These are phyloP conservation scores for Zymoseptoria ardabiliae DNA, from an alignment of 2,329 filamentous ascomycete genomes.

Conservation along the genomic window DNA sequence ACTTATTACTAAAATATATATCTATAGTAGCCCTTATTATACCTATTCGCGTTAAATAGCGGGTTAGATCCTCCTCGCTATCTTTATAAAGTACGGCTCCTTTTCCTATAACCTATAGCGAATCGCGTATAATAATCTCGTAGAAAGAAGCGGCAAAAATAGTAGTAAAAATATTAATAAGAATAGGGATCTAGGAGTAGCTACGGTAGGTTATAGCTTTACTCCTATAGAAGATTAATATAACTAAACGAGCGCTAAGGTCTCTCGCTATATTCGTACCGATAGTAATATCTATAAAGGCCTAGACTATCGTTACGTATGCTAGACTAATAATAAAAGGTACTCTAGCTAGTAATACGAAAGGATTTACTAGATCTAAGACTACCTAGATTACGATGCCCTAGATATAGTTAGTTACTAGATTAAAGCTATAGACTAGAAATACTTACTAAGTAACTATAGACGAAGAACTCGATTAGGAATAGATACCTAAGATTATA, in stretches of 20 bases:
- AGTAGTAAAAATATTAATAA: slow-evolving; percentile 52
- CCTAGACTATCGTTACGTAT: slow-evolving; percentile 48
- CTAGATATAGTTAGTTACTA: slow-evolving; percentile 15
- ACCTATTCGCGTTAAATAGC: slow-evolving; percentile 33
- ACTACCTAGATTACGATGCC: slow-evolving; percentile 52
- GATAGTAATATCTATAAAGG: slow-evolving; percentile 49
- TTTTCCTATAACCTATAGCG: slow-evolving; percentile 43
- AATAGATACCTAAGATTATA: slow-evolving; percentile 51
- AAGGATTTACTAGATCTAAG: slow-evolving; percentile 53
- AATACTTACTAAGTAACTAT: slow-evolving; percentile 44
- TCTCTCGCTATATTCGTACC: slow-evolving; percentile 53
- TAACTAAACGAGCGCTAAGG: slow-evolving; percentile 52
- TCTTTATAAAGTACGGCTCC: slow-evolving; percentile 46
- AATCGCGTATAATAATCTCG: slow-evolving; percentile 49
- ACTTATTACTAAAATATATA: too few relatives aligned
- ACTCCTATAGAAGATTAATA: slow-evolving; percentile 49
- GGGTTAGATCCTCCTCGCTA: slow-evolving; percentile 44
- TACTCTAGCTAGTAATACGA: slow-evolving; percentile 41
- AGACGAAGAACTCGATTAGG: slow-evolving; percentile 53
- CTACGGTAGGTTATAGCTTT: slow-evolving; percentile 42
- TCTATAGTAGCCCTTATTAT: slow-evolving; percentile 15
- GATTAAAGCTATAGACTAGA: neutral
- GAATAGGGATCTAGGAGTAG: slow-evolving; percentile 48
- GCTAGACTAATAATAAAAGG: slow-evolving; percentile 51
- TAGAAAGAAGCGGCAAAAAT: slow-evolving; percentile 50